phyloP scores from a whole-genome alignment of 2,329 filamentous ascomycete genomes.

The Verticillium tricorpus region DNA sequence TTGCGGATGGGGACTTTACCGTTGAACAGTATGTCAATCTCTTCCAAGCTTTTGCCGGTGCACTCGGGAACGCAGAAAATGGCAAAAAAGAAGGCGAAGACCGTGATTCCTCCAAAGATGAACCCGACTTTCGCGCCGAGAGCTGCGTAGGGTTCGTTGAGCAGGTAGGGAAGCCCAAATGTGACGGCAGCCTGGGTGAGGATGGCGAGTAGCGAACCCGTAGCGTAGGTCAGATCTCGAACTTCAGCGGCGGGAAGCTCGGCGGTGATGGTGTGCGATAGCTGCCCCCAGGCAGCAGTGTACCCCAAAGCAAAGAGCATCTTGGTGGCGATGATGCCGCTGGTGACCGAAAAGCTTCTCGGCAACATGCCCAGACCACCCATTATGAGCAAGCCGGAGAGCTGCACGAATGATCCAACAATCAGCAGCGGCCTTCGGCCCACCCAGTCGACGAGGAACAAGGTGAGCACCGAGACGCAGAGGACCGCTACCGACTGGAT shows the following conservation, averaged over 20 bases:
- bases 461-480: conserved; percentile 6
- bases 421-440: conserved; percentile 18
- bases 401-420: conserved; percentile 21
- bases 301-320: conserved; percentile 25
- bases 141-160: conserved; percentile 26
- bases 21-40: conserved; percentile 52
- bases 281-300: conserved; percentile 26
- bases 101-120: conserved; percentile 24
- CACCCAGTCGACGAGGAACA: conserved; percentile 11
- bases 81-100: conserved; percentile 16
- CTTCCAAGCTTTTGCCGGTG: conserved; percentile 68
- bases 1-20: not conserved
- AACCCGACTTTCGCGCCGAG: conserved; percentile 30
- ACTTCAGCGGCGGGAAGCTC: conserved; percentile 26
- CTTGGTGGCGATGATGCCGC: conserved; percentile 26
- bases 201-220: conserved; percentile 23
- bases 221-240: conserved; percentile 24
- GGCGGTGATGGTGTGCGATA: conserved; percentile 28
- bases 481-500: conserved; percentile 11
- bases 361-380: conserved; percentile 25
- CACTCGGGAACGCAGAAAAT: conserved; percentile 32
- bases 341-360: conserved; percentile 13
- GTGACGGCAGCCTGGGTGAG: conserved; percentile 25
- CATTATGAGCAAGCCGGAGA: conserved; percentile 27
- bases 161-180: conserved; percentile 32